Conservation (phyloP, 345 rosid species). For the Pelargonium nanum region DNA sequence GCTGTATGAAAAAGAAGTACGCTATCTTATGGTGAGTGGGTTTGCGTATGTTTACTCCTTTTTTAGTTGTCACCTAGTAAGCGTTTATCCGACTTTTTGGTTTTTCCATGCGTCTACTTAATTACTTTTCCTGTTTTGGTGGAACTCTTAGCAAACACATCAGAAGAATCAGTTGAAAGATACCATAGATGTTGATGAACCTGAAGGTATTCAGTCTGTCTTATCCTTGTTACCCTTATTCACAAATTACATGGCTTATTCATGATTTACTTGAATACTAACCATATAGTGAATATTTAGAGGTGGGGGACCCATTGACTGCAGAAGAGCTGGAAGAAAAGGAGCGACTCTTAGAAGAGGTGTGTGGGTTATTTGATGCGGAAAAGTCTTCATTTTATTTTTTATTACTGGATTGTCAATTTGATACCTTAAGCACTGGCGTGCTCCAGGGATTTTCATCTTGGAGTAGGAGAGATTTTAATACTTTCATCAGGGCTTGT, state of each 20-base stretch:
- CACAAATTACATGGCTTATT: slow-evolving; percentile 4
- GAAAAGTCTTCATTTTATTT: background rate
- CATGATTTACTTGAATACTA: slow-evolving; percentile 9
- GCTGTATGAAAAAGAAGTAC: slow-evolving; percentile 96
- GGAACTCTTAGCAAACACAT: slow-evolving; percentile 69
- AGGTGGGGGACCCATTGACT: slow-evolving; percentile 86
- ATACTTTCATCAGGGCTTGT: slow-evolving; percentile 80
- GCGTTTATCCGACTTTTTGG: background rate
- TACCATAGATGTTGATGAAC: slow-evolving; percentile 87
- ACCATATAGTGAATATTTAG: slow-evolving; percentile 24
- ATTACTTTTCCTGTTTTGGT: background rate
- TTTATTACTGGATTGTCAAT: background rate
- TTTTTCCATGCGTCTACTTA: background rate
- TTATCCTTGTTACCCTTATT: background rate
- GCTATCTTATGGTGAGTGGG: slow-evolving; percentile 75
- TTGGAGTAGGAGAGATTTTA: slow-evolving; percentile 96
- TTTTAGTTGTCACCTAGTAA: slow-evolving; percentile 1
- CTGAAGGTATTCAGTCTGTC: slow-evolving; percentile 52
- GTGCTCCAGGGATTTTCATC: slow-evolving; percentile 72
- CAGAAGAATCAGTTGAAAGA: slow-evolving; percentile 96
- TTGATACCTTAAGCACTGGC: slow-evolving; percentile 3
- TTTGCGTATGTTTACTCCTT: background rate
- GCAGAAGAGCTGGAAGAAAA: slow-evolving; percentile 96
- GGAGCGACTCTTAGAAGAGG: slow-evolving; percentile 85
- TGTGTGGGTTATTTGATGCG: slow-evolving; percentile 15